Percentiles rank a stretch among this genome's conserved stretches.
These are phyloP conservation scores for Hanseniaspora meyeri DNA, from an alignment of 805 yeast genomes.

Conservation along the genomic window DNA sequence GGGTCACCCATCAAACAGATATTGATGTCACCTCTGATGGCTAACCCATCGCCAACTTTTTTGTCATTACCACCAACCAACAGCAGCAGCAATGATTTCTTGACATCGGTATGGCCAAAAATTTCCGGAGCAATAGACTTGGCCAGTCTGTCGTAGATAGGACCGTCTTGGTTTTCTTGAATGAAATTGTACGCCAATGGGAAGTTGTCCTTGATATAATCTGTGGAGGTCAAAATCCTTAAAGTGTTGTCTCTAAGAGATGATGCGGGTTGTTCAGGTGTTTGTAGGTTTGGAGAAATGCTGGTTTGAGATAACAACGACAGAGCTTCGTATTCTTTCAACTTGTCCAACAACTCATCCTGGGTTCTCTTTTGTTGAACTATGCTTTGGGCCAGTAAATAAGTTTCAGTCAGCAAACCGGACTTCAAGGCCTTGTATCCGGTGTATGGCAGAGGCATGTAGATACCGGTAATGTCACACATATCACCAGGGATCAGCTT, in stretches of 20 bases:
- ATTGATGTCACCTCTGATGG: slow-evolving; percentile 93
- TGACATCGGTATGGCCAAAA: slow-evolving; percentile 85
- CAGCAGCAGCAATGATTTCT: slow-evolving; percentile 72
- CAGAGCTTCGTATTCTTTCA: slow-evolving; percentile 34
- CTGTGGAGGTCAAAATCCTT: neutral
- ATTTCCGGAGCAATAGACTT: slow-evolving; percentile 94
- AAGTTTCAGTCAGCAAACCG: slow-evolving; percentile 88
- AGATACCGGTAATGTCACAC: slow-evolving; percentile 86
- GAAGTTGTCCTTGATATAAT: slow-evolving; percentile 4
- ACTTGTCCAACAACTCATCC: slow-evolving; percentile 37
- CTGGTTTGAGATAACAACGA: neutral
- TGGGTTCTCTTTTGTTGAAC: slow-evolving; percentile 61
- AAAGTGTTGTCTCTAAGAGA: neutral
- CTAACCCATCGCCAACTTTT: slow-evolving; percentile 90
- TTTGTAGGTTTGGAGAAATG: neutral
- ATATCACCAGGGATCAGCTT: slow-evolving; percentile 85
- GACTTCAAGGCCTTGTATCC: slow-evolving; percentile 89
- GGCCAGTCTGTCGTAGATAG: slow-evolving; percentile 64
- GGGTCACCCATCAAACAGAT: slow-evolving; percentile 98
- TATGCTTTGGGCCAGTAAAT: slow-evolving; percentile 74
- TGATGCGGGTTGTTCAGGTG: neutral
- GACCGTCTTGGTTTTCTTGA: slow-evolving; percentile 24
- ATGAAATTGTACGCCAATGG: slow-evolving; percentile 3
- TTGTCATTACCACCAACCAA: slow-evolving; percentile 94
- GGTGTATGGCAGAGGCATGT: slow-evolving; percentile 87